Conservation (phyloP, 495 filamentous ascomycete species). For the Neurospora sp. region DNA sequence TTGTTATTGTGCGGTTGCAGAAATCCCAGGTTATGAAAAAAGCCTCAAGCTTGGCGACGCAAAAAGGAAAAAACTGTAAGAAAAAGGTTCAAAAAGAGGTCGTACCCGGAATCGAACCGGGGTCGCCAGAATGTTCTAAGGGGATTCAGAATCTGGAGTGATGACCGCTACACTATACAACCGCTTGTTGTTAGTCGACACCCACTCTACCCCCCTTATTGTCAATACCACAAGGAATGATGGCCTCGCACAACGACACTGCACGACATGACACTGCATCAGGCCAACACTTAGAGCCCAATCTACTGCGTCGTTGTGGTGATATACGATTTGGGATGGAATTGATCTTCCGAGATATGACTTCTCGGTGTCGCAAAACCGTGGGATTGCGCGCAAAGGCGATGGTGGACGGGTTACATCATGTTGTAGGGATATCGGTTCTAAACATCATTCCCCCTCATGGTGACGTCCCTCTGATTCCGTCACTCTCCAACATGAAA, state of each 20-base stretch:
- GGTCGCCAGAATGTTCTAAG: constrained; percentile 14
- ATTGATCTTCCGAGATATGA: background rate
- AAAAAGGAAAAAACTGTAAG: background rate
- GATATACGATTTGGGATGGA: background rate
- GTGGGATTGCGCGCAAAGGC: background rate
- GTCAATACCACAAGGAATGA: background rate
- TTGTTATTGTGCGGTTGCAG: background rate
- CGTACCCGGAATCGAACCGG: constrained; percentile 27
- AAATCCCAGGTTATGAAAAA: background rate
- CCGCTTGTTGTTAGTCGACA: background rate
- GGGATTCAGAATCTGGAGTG: background rate
- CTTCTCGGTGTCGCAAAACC: background rate
- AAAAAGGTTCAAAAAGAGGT: constrained; percentile 6
- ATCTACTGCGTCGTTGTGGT: background rate
- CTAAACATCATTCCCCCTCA: background rate
- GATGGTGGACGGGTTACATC: background rate
- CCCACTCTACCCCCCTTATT: background rate
- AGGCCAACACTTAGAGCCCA: background rate
- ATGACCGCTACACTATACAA: background rate
- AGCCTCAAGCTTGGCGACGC: background rate
- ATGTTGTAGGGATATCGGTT: background rate
- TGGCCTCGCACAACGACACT: background rate
- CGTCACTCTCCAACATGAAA: background rate
- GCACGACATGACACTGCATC: background rate
- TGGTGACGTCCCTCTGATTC: background rate